These are phyloP conservation scores for Cercospora canescens DNA, from an alignment of 2,329 filamentous ascomycete genomes.

Conservation along the genomic window DNA sequence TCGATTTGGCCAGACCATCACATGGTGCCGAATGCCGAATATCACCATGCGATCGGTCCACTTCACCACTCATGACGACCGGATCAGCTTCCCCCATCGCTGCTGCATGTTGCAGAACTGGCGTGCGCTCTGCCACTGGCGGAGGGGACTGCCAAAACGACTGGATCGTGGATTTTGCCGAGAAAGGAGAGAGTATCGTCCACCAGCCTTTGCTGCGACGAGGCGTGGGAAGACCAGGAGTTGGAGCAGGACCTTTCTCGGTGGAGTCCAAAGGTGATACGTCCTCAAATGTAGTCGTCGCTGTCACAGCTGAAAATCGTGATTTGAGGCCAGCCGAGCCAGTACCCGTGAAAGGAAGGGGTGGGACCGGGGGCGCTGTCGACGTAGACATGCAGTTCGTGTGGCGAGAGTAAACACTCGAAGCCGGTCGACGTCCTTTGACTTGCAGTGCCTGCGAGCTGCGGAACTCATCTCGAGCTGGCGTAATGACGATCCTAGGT, in stretches of 20 bases:
- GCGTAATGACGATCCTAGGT: conserved; percentile 56
- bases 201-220: conserved; percentile 71
- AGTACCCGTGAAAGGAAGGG: conserved; percentile 46
- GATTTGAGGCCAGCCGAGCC: conserved; percentile 7
- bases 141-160: conserved; percentile 32
- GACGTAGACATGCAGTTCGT: conserved; percentile 38
- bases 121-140: conserved; percentile 12
- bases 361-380: conserved; percentile 60
- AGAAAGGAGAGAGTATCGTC: conserved; percentile 74
- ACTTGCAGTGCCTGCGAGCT: conserved; percentile 51
- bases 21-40: conserved; percentile 28
- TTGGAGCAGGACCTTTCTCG: background rate
- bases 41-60: conserved; percentile 14
- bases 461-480: conserved; percentile 53
- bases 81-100: conserved; percentile 26
- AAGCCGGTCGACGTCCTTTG: conserved; percentile 44
- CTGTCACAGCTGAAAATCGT: conserved; percentile 33
- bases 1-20: background rate
- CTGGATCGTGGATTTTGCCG: conserved; percentile 24
- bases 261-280: conserved; percentile 2
- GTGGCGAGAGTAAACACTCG: conserved; percentile 64
- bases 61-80: conserved; percentile 9
- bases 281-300: conserved; percentile 43
- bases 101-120: conserved; percentile 27
- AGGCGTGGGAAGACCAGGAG: conserved; percentile 48